Evolutionary conservation across 768 basidiomycete species (phyloP).

Genomic region (Trametes villosa): DNA sequence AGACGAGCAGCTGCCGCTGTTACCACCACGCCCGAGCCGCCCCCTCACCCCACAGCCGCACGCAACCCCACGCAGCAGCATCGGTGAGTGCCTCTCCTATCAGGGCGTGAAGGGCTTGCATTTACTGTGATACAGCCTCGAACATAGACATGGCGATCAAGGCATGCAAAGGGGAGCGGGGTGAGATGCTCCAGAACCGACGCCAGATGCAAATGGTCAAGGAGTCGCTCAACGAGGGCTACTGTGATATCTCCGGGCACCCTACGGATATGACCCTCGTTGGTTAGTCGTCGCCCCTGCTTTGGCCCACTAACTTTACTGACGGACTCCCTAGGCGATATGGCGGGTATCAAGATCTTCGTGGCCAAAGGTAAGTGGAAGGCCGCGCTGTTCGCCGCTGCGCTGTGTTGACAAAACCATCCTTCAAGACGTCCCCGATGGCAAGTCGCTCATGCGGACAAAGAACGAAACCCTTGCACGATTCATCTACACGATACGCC

Average conservation of each 20-base stretch:
- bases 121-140: slow-evolving; percentile 51
- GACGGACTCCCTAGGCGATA: slow-evolving; percentile 48
- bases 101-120: not conserved
- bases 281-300: slow-evolving; percentile 44
- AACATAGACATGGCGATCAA: slow-evolving; percentile 75
- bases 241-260: slow-evolving; percentile 77
- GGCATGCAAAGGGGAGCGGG: slow-evolving; percentile 72
- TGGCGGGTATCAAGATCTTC: slow-evolving; percentile 66
- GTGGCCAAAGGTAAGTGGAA: slow-evolving; percentile 56
- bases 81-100: slow-evolving; percentile 38
- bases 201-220: slow-evolving; percentile 72
- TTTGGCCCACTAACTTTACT: not conserved
- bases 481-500: slow-evolving; percentile 71
- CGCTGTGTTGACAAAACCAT: not conserved
- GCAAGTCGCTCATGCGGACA: slow-evolving; percentile 49
- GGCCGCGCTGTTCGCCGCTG: not conserved
- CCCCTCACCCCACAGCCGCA: slow-evolving; percentile 21
- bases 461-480: slow-evolving; percentile 66
- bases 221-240: slow-evolving; percentile 79
- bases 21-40: slow-evolving; percentile 18
- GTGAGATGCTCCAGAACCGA: slow-evolving; percentile 62
- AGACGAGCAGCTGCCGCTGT: slow-evolving; percentile 3
- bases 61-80: slow-evolving; percentile 48
- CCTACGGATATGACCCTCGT: slow-evolving; percentile 61
- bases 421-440: slow-evolving; percentile 58